Evolutionary conservation across 257 asterid species (phyloP).

Genomic region (Oldenlandia corymbosa): DNA sequence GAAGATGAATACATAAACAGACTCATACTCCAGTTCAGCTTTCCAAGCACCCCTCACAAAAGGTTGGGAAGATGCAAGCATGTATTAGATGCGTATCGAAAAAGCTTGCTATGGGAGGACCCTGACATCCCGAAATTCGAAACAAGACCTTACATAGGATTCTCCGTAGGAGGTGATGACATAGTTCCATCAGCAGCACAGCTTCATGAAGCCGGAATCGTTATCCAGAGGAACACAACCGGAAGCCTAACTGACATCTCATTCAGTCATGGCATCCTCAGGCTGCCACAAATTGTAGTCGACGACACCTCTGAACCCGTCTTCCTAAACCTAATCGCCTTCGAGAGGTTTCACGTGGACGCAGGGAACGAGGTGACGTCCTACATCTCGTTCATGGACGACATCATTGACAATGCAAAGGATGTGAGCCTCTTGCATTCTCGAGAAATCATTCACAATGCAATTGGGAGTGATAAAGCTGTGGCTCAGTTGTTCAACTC

Average conservation of each 20-base stretch:
- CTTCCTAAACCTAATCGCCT: constrained; percentile 50
- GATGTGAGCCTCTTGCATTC: constrained; percentile 54
- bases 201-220: constrained; percentile 55
- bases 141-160: background rate
- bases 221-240: constrained; percentile 23
- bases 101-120: constrained; percentile 12
- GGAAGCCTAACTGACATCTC: constrained; percentile 46
- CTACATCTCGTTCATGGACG: constrained; percentile 53
- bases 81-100: constrained; percentile 32
- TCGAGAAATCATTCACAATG: constrained; percentile 39
- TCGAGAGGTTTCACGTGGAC: constrained; percentile 46
- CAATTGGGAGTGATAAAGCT: constrained; percentile 49
- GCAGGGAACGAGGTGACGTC: constrained; percentile 51
- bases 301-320: constrained; percentile 42
- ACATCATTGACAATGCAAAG: constrained; percentile 34
- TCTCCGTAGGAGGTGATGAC: constrained; percentile 23
- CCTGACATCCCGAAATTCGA: background rate
- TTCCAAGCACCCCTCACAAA: background rate
- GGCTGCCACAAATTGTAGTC: constrained; percentile 38
- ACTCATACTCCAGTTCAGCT: constrained; percentile 19
- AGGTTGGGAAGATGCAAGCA: constrained; percentile 23
- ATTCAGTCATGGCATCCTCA: constrained; percentile 33
- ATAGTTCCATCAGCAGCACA: constrained; percentile 49
- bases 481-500: constrained; percentile 50
- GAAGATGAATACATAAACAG: constrained; percentile 11